Conservation (phyloP, 129 eudicot species). For the Saussurea involucrata region DNA sequence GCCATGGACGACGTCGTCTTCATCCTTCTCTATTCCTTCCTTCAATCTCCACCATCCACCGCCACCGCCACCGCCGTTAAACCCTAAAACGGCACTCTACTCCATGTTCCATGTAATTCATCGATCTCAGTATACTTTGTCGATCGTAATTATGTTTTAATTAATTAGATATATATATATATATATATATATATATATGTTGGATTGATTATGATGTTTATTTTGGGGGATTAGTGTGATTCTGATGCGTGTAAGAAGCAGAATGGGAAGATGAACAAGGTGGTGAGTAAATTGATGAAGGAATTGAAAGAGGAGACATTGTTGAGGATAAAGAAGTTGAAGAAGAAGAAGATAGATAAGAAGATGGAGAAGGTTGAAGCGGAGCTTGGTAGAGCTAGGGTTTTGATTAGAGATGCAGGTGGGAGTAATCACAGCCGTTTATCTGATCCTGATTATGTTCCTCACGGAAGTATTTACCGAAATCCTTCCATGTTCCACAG, state of each 20-base stretch:
- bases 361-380: slow-evolving; percentile 50
- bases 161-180: neutral
- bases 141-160: neutral
- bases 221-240: slow-evolving; percentile 17
- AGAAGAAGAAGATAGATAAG: slow-evolving; percentile 42
- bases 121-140: neutral
- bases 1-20: slow-evolving; percentile 22
- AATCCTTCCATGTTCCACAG: slow-evolving; percentile 67
- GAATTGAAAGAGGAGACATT: slow-evolving; percentile 39
- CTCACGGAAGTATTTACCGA: slow-evolving; percentile 64
- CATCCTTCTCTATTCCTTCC: neutral
- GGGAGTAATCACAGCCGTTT: slow-evolving; percentile 22
- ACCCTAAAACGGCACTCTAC: slow-evolving; percentile 49
- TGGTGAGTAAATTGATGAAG: slow-evolving; percentile 40
- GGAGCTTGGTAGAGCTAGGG: slow-evolving; percentile 65
- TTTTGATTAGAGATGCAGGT: slow-evolving; percentile 47
- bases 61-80: slow-evolving; percentile 10
- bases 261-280: slow-evolving; percentile 63
- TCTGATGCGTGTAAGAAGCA: slow-evolving; percentile 33
- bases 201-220: neutral
- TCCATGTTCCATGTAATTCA: slow-evolving; percentile 47
- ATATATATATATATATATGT: neutral
- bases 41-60: slow-evolving; percentile 2
- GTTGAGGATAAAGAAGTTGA: slow-evolving; percentile 31
- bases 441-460: slow-evolving; percentile 60